A percentile compares a stretch with the other conserved stretches of the same genome.
Conservation (phyloP, 192 early-diverging fungal species). For the Phlyctochytrium arcticum region DNA sequence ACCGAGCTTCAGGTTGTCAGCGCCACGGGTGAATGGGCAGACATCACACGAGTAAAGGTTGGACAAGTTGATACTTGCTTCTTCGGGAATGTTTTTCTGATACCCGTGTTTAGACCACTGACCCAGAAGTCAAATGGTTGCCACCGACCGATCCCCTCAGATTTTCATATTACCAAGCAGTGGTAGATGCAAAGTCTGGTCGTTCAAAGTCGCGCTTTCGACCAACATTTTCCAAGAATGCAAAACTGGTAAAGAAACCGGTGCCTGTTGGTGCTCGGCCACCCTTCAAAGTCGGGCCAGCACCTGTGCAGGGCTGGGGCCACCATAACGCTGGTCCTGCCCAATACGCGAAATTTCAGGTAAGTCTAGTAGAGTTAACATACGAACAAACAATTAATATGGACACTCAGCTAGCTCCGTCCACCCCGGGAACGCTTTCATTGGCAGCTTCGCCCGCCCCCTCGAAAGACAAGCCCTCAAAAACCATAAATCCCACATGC, state of each 20-base stretch:
- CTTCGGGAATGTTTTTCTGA: not conserved
- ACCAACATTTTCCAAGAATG: not conserved
- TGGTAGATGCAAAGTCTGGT: not conserved
- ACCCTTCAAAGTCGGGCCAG: constrained; percentile 14
- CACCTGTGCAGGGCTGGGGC: not conserved
- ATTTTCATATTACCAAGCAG: constrained; percentile 8
- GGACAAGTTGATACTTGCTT: not conserved
- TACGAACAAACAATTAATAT: not conserved
- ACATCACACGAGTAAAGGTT: constrained; percentile 12
- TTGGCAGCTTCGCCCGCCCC: not conserved
- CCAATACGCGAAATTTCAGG: not conserved
- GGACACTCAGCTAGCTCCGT: not conserved
- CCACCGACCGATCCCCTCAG: constrained; percentile 10
- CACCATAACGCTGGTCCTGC: not conserved
- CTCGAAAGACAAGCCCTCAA: not conserved
- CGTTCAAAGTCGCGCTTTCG: not conserved
- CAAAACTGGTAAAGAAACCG: too few species aligned
- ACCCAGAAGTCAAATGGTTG: constrained; percentile 12
- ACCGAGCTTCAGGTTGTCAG: not conserved
- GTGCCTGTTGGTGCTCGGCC: too few species aligned
- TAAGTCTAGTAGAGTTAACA: not conserved
- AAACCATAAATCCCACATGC: too few species aligned
- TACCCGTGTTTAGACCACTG: not conserved
- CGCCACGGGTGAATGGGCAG: not conserved
- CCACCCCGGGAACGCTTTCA: not conserved